Base-by-base conservation (phyloP, 768 basidiomycete species). In the Tulasnella sp. region DNA sequence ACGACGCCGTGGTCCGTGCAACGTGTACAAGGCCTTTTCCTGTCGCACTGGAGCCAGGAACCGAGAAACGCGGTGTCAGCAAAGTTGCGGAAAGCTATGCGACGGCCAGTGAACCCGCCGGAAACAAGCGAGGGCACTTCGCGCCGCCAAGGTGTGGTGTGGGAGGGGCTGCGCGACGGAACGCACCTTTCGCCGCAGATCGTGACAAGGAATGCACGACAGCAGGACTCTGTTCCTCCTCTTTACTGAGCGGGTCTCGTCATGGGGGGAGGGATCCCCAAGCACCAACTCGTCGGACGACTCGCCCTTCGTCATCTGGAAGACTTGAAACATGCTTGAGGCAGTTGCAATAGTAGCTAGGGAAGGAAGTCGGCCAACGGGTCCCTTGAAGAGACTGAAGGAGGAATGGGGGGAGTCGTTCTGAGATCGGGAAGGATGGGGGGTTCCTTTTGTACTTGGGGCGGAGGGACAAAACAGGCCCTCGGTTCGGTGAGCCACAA, bases 181-280 rank as follows among this genome's bases (percentile, higher is more conserved):
- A 81, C 87, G 77, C 80, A 94, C 94, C 89, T 96, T 96, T 81
- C 95, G 87, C 86, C 97, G 96, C 73, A 95, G 95, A 69, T 95
- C 95, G 85, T 97, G 95, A 85, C 95, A 97, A 82, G 84, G 83
- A 77, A 91, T 86, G 81, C 90, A 91, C 29, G 92, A 93, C 86
- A 95, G 93, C 1, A 94, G 95, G 72, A 95, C 96, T 82, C 95
- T 88, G 86, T 97, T 97, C 82, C 95, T 89, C 83, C 95, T 91
- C 81, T 94, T 88, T 16, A 77, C 77, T 15, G 29, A 29, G 7
- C 69, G 77, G 39, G 69, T 37, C 44, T 77, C 77, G 77, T 77
- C 69, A 42, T 70, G 37, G 61, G 71, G 9, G 18, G 69, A 2
- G 11, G 77, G 70, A 5, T 77, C 77, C 1, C 77, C 77, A 23